Evolutionary conservation across 768 basidiomycete species (phyloP), one percentile per base, ranked within the genome.

Genomic region (Naganishia vaughanmartiniae): DNA sequence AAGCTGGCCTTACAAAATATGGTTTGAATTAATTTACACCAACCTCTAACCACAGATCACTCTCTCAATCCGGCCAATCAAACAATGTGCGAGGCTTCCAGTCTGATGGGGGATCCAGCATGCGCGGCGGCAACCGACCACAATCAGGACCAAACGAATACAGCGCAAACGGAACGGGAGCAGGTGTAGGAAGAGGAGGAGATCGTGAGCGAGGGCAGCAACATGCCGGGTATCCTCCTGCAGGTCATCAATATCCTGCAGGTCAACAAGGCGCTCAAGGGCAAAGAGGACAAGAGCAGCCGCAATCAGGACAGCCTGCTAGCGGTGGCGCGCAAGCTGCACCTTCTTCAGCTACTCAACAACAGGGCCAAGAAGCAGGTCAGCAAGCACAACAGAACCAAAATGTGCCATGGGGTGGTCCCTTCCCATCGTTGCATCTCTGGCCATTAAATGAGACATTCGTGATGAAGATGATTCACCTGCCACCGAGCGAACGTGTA

Each of bases 401-500:
- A 24, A 60, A 58, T n/a, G 11, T 65, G 53, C 68, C 75, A 45
- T 79, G 78, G 78, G 80, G 78, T 19, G 74, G 66, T 11, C 80
- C 80, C 2, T 84, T 81, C 71, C 85, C 85, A 4, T 81, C 83
- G 33, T 77, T 86, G 24, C 83, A 85, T 76, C 79, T 98, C 45
- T 94, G 93, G 80, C 93, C 94, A 0, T 85, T 96, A 66, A 97
- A 97, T 76, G 93, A 95, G 82, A 91, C 92, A 3, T 96, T 96
- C 82, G 85, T 89, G 46, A 92, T 93, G 70, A 97, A 97, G 83
- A 92, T 95, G 80, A 94, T 98, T 74, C 77, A 81, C 60, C 71
- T 82, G 4, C 79, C 80, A 0, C 76, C 57, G 73, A 69, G 78
- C 76, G 57, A 73, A 72, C 72, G 33, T 21, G 58, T 57, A 24